Conservation (phyloP, 352 stramenopile genomes). For the Aphanomyces astaci region DNA sequence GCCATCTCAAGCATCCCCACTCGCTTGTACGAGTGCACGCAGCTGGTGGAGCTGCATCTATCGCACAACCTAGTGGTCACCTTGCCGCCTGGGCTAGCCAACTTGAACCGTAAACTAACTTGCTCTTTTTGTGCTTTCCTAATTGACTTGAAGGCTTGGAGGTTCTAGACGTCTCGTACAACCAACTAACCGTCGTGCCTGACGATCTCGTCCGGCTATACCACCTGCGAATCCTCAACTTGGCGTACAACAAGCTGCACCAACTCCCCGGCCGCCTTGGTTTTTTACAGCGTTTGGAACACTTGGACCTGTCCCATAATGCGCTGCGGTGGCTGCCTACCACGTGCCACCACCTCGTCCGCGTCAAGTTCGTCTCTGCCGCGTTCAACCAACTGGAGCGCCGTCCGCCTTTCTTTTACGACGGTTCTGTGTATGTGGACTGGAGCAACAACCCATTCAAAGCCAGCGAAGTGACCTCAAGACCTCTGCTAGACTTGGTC, state of each 20-base stretch:
- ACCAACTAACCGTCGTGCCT: conserved; percentile 38
- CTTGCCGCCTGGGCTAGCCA: conserved; percentile 37
- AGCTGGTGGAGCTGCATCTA: conserved; percentile 34
- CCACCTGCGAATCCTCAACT: conserved; percentile 33
- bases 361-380: conserved; percentile 37
- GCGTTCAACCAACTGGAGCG: conserved; percentile 40
- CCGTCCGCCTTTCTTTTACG: conserved; percentile 28
- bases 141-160: conserved; percentile 33
- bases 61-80: conserved; percentile 37
- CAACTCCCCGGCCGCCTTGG: conserved; percentile 36
- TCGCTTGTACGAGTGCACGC: conserved; percentile 21
- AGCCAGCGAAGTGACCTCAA: not conserved
- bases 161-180: conserved; percentile 41
- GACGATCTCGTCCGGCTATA: conserved; percentile 32
- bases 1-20: not conserved
- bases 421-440: conserved; percentile 37
- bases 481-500: not conserved
- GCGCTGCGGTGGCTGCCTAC: conserved; percentile 37
- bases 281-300: conserved; percentile 33
- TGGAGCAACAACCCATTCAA: conserved; percentile 63
- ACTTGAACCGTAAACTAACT: conserved; percentile 38
- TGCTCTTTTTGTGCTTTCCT: conserved; percentile 15
- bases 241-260: conserved; percentile 39
- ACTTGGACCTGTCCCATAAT: conserved; percentile 46
- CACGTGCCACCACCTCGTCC: conserved; percentile 35